Evolutionary conservation across 495 filamentous ascomycete genomes (phyloP), one percentile per base, ranked within the genome.

Genomic region (Hypoxylon cercidicola): DNA sequence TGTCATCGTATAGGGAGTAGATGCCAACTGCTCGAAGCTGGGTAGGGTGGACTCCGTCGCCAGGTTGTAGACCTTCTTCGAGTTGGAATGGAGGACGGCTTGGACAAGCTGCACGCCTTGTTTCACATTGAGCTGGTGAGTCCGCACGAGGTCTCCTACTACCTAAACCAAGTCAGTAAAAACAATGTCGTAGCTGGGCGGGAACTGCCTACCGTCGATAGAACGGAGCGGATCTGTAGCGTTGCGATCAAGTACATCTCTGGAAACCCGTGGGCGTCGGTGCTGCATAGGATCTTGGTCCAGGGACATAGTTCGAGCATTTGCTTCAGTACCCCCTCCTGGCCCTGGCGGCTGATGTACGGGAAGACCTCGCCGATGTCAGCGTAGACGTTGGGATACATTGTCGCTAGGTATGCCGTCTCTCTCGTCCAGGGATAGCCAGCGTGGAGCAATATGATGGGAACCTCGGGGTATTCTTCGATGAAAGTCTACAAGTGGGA

Each of bases 351-450:
- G 67, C 91, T 95, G 21, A 96, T 74, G 75, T 86, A 89, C 2
- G 92, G 92, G 64, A 96, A 96, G 0, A 96, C 89, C 72, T 93
- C 90, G 0, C 93, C 92, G 52, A 96, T 86, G 66, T 96, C 93
- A 10, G 93, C 84, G 72, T 93, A 96, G 8, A 90, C 90, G 75
- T 96, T 93, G 19, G 85, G 82, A 72, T 93, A 96, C 3, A 90
- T 87, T 0, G 82, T 84, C 6, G 93, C 89, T 44, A 97, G 82
- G 70, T 96, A 96, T 0, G 89, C 93, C 1, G 88, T 89, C 73
- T 96, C 89, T 21, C 85, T 85, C 0, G 90, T 95, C 69, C 90
- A 96, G 0, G 93, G 93, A 71, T 97, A 97, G 0, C 89, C 84
- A 2, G 91, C 88, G 70, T 96, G 92, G 11, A 97, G 83, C 19